Evolutionary conservation across 768 basidiomycete species (phyloP).

Genomic region (Saitozyma podzolica): DNA sequence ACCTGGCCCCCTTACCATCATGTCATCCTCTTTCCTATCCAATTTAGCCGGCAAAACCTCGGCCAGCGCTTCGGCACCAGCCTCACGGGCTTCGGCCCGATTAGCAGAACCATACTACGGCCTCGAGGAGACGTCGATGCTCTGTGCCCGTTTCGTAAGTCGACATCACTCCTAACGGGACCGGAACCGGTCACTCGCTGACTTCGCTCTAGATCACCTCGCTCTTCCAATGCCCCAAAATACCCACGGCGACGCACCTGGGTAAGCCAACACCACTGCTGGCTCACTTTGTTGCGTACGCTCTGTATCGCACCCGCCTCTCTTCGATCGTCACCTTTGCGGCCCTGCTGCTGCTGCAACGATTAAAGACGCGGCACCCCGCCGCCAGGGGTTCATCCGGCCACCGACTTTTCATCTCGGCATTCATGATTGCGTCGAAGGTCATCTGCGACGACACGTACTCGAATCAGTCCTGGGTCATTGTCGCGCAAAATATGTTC

Average conservation of each 20-base stretch:
- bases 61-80: too few species aligned
- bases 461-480: slow-evolving; percentile 88
- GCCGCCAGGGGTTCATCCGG: slow-evolving; percentile 86
- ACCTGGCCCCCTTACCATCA: too few species aligned
- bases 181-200: too few species aligned
- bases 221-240: slow-evolving; percentile 81
- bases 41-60: too few species aligned
- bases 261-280: slow-evolving; percentile 63
- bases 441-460: slow-evolving; percentile 92
- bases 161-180: background rate
- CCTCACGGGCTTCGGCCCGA: background rate
- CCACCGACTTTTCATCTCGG: slow-evolving; percentile 84
- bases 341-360: slow-evolving; percentile 70
- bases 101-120: slow-evolving; percentile 61
- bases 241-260: slow-evolving; percentile 61
- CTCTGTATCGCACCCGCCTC: slow-evolving; percentile 77
- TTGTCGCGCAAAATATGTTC: slow-evolving; percentile 86
- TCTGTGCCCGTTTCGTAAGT: slow-evolving; percentile 67
- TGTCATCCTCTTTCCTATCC: too few species aligned
- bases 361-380: slow-evolving; percentile 90
- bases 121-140: slow-evolving; percentile 68
- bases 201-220: slow-evolving; percentile 61
- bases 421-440: slow-evolving; percentile 88
- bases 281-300: slow-evolving; percentile 80
- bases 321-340: slow-evolving; percentile 67